phyloP scores from a whole-genome alignment of 2,329 filamentous ascomycete genomes.

The Diaporthe australafricana region DNA sequence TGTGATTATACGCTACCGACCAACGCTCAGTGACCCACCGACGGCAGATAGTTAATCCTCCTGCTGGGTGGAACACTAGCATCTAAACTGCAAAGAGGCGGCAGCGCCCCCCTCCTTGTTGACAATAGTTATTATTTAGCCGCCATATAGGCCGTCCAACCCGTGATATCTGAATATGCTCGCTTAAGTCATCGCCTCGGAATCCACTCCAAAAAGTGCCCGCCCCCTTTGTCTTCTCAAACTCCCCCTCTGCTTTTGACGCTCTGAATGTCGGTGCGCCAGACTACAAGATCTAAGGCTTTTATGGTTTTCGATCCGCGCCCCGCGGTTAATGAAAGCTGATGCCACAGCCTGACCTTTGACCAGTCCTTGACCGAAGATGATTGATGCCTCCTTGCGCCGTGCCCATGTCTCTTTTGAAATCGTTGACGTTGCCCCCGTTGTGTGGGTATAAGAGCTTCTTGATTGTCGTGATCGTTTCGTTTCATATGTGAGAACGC shows the following conservation, averaged over 20 bases:
- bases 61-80: neutral
- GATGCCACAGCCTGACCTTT: slow-evolving; percentile 24
- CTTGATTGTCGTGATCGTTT: slow-evolving; percentile 16
- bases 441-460: slow-evolving; percentile 13
- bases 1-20: neutral
- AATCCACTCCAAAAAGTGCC: neutral
- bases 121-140: slow-evolving; percentile 33
- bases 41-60: no score
- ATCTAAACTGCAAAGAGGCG: neutral
- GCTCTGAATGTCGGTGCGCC: neutral
- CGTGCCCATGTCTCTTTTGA: slow-evolving; percentile 32
- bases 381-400: slow-evolving; percentile 29
- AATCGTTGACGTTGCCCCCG: slow-evolving; percentile 20
- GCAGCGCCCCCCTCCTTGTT: neutral
- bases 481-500: slow-evolving; percentile 13
- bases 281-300: slow-evolving; percentile 7
- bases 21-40: neutral
- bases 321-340: slow-evolving; percentile 20
- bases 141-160: slow-evolving; percentile 17
- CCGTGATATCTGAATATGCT: slow-evolving; percentile 32
- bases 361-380: slow-evolving; percentile 8
- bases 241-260: neutral
- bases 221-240: neutral
- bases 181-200: slow-evolving; percentile 27
- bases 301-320: neutral